phyloP scores from a whole-genome alignment of 1,284 basidiomycete species.

The Papiliotrema nemorosa region DNA sequence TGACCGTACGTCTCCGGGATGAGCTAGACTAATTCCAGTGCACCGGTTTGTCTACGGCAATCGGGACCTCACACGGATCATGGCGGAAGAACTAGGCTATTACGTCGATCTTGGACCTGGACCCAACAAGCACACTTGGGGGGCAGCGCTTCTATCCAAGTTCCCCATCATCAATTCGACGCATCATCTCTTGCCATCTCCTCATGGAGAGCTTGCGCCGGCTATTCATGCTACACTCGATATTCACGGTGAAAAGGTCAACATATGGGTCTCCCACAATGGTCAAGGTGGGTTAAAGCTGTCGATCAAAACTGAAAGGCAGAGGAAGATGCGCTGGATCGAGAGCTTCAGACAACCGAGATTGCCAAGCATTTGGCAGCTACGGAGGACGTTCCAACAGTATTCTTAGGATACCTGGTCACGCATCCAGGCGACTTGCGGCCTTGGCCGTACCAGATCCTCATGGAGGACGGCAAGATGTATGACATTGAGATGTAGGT shows the following conservation, averaged over 20 bases:
- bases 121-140: constrained; percentile 89
- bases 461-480: constrained; percentile 51
- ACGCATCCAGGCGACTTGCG: constrained; percentile 68
- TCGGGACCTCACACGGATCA: constrained; percentile 77
- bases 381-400: constrained; percentile 69
- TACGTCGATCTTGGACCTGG: constrained; percentile 70
- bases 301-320: constrained; percentile 8
- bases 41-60: constrained; percentile 85
- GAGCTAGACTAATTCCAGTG: constrained; percentile 25
- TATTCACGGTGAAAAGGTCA: constrained; percentile 73
- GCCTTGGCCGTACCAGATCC: constrained; percentile 80
- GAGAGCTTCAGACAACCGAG: constrained; percentile 80
- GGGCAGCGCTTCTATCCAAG: constrained; percentile 77
- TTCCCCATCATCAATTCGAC: constrained; percentile 88
- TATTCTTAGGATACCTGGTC: constrained; percentile 82
- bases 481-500: constrained; percentile 56
- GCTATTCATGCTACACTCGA: constrained; percentile 87
- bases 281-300: constrained; percentile 67
- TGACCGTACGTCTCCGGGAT: constrained; percentile 57
- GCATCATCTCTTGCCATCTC: constrained; percentile 86
- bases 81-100: constrained; percentile 76
- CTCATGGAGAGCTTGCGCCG: constrained; percentile 78
- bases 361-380: constrained; percentile 74
- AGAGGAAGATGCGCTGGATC: constrained; percentile 85
- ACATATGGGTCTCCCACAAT: constrained; percentile 84